A percentile compares a stretch with the other conserved stretches of the same genome.
These are phyloP conservation scores for Echium plantagineum DNA, from an alignment of 257 asterid genomes.

Conservation along the genomic window DNA sequence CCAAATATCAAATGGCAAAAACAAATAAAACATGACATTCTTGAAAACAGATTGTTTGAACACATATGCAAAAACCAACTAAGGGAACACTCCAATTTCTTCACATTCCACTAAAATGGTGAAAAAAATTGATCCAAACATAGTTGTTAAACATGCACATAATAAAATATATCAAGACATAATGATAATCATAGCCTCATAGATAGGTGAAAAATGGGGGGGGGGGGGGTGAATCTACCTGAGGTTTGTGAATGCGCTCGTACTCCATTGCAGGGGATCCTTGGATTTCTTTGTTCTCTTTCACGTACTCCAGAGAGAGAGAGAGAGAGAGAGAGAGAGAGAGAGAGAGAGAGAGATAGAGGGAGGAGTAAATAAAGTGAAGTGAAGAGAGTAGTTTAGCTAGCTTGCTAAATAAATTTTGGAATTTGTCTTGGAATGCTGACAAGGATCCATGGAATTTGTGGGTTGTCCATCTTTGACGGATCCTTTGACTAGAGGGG, in stretches of 20 bases:
- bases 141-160: background rate
- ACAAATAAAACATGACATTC: background rate
- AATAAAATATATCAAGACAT: background rate
- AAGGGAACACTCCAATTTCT: too few species aligned
- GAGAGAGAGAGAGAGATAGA: conserved; percentile 15
- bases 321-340: conserved; percentile 1
- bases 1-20: background rate
- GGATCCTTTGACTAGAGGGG: conserved; percentile 32
- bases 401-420: background rate
- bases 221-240: conserved; percentile 28
- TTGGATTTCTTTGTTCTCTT: conserved; percentile 7
- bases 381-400: background rate
- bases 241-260: conserved; percentile 90
- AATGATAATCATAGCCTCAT: conserved; percentile 3
- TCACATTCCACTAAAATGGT: too few species aligned
- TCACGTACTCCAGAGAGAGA: too few species aligned
- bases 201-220: conserved; percentile 8
- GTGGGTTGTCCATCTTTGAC: conserved; percentile 25
- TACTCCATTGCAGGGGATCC: conserved; percentile 67
- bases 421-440: background rate
- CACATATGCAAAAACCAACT: background rate
- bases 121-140: background rate
- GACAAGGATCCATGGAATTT: conserved; percentile 6
- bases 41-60: background rate
- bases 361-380: conserved; percentile 3